These are phyloP conservation scores for Hanseniaspora vineae DNA, from an alignment of 805 yeast genomes.

Conservation along the genomic window DNA sequence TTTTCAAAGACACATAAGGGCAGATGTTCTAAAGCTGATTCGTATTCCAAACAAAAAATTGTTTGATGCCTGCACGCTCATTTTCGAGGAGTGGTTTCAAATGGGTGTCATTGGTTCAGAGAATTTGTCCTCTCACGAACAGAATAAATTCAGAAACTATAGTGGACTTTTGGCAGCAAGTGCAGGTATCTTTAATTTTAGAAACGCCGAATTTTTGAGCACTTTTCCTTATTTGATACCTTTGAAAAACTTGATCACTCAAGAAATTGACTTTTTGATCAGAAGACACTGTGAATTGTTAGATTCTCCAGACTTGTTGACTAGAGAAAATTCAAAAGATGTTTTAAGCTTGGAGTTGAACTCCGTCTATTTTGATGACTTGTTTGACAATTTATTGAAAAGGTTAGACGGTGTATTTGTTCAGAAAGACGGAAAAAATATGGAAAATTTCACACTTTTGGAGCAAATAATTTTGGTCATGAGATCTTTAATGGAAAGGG, in stretches of 20 bases:
- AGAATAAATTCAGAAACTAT: conserved; percentile 43
- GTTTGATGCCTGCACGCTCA: conserved; percentile 20
- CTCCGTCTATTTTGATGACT: conserved; percentile 38
- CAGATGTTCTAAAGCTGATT: conserved; percentile 19
- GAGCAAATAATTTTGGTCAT: conserved; percentile 39
- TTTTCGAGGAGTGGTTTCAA: conserved; percentile 25
- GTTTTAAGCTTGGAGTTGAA: conserved; percentile 54
- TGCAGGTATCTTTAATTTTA: conserved; percentile 44
- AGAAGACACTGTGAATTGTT: conserved; percentile 37
- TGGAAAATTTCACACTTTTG: conserved; percentile 24
- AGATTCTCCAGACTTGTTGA: conserved; percentile 35
- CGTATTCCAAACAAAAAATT: conserved; percentile 16
- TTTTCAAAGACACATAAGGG: conserved; percentile 52
- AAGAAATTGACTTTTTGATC: conserved; percentile 34
- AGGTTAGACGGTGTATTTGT: conserved; percentile 29
- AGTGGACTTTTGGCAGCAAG: conserved; percentile 64
- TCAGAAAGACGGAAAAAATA: conserved; percentile 13
- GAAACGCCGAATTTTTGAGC: conserved; percentile 11
- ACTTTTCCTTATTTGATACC: conserved; percentile 7
- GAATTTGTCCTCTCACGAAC: conserved; percentile 24
- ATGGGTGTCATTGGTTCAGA: conserved; percentile 7
- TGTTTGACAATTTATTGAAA: conserved; percentile 22
- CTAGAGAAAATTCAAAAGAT: conserved; percentile 62
- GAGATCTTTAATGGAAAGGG: conserved; percentile 28
- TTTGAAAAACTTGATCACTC: conserved; percentile 9